Evolutionary conservation across 139 green algal genomes (phyloP), one percentile per base, ranked within the genome.

Genomic region (Chlorella sorokiniana): DNA sequence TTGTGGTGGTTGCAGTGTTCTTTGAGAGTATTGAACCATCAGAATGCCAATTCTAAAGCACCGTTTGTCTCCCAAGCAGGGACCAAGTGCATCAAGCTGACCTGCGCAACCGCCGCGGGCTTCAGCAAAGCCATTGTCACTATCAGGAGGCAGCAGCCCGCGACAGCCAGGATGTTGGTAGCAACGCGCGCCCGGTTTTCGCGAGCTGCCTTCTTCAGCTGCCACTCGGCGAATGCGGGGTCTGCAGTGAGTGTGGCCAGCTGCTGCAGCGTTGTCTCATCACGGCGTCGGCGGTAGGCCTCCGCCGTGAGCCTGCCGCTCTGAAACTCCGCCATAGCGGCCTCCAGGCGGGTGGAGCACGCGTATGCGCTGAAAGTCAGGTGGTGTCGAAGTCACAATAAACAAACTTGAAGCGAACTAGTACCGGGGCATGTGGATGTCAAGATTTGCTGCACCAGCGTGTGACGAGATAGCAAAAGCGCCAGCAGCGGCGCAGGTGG

Each of bases 111-210:
- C 37, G 73, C 38, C 18, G 64, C 41, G 16, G 73, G 65, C 38
- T 61, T 69, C 20, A 59, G 74, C 37, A 81, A 59, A 38, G 74
- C 48, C 18, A 85, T 56, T 4, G 38, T 67, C n/a, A 86, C 31
- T 54, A 69, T 69, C 29, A 89, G 86, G 25, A 91, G 92, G 16
- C 92, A 79, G 35, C 62, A 84, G 22, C 89, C 76, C 23, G 95
- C 89, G 20, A 94, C 90, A n/a, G 92, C 88, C 16, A 96, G 87
- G 8, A 96, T 77, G 14, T 84, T 82, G 5, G 83, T 76, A 4
- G 89, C 84, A 48, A 91, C 85, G 27, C 82, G 31, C 54, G 93
- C 87, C 33, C 85, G 70, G 41, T 61, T 56, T 3, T 70, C 75
- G 27, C 75, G 75, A 1, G 23, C 25, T 9, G 75, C n/a, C 29